Base-by-base conservation (phyloP, 805 yeast genomes). In the Cyberlindnera japonica region DNA sequence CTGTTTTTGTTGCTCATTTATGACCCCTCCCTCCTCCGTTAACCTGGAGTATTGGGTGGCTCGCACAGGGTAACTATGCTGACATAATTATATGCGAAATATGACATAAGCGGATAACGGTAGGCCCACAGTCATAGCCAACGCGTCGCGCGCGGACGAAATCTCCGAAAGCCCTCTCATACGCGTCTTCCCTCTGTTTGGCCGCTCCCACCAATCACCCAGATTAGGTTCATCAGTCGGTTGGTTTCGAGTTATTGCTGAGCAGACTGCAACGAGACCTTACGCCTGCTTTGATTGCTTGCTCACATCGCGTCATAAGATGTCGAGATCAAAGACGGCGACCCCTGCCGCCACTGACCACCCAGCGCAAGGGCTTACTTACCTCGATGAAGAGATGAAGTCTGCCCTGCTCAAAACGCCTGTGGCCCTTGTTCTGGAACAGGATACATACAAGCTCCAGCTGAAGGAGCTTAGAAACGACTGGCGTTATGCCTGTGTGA, bases 321-420 rank as follows among this genome's bases (percentile, higher is more conserved):
- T 49, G 55, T 46, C 54, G 9, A 43, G 53, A 40, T 41, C 45
- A 10, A 55, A 47, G 21, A 35, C 51, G 7, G 40, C 37, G 3
- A 55, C 59, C 0, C 54, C 58, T 2, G 43, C 31, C 3, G 42
- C 32, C 10, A 44, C 45, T 4, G 33, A 41, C n/a, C 65, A 61
- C 38, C 64, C 63, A 2, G 64, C 64, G 1, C 42, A 49, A 19
- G 16, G 35, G 13, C 42, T 61, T 19, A 42, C 37, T 6, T 48
- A 40, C 20, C 53, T 61, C 3, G 51, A 50, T 26, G 67, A 57
- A 3, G 74, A 71, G n/a, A 51, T 61, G 20, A 60, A 57, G 32
- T 44, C 40, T 2, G 67, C 63, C 32, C 44, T 72, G 9, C 44
- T 62, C 11, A 68, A 63, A 44, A 65, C 74, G 0, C 76, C 77